Evolutionary conservation across 169 alveolate species (phyloP), one percentile per base, ranked within the genome.

Genomic region (Plasmodium vivax): DNA sequence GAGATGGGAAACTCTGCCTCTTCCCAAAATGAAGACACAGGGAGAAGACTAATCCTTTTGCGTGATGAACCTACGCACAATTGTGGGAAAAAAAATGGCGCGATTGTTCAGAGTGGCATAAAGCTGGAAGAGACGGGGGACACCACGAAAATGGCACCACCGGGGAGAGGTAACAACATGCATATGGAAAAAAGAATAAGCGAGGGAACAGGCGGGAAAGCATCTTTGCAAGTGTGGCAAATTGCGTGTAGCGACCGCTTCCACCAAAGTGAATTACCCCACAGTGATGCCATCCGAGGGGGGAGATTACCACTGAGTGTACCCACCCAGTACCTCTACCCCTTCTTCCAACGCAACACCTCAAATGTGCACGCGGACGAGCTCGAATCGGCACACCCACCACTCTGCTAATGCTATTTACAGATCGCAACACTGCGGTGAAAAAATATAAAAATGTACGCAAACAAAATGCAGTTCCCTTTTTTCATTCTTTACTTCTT

Each of bases 1-100:
- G 51, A 74, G 36, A 90, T 90, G 94, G 94, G 94, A 80, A 90
- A 90, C 51, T 5, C 47, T 23, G n/a, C 72, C 6, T 80, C 94
- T 12, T 27, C 34, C 19, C n/a, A 90, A 43, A 87, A 80, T 8
- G 56, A 41, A 36, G 43, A 80, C n/a, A 30, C 7, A 7, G 47
- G 51, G 45, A 90, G 68, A 71, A 81, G 77, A 32, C 73, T 90
- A 62, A 90, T 80, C 9, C 73, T 90, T 38, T 30, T 90, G 23
- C 45, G 71, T 80, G 94, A 90, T 41, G 72, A 81, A 27, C 34
- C 12, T 90, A 5, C 54, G 19, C 71, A 68, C n/a, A 80, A 79
- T 19, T 58, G 62, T 43, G 38, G 23, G 9, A 80, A 90, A 23
- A 27, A 19, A 56, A 34, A 68, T 90, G 58, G 79, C 9, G 36